Base-by-base conservation (phyloP, 208 protist genomes). In the Acanthamoeba royreba region DNA sequence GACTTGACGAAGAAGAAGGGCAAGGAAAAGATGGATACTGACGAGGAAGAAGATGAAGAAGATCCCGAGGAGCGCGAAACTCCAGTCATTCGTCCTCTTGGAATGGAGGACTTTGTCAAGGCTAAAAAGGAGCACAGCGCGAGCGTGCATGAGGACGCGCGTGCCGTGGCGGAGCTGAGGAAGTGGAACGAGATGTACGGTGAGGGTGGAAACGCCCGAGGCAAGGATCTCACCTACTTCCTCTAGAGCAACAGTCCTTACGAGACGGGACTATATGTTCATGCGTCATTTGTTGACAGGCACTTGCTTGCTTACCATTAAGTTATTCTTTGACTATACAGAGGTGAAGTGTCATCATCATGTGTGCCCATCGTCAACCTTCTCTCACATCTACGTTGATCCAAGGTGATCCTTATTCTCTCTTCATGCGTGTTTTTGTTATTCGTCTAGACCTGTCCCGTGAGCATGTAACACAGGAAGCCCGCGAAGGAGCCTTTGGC, bases 151-250 rank as follows among this genome's bases (percentile, higher is more conserved):
- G 95, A 97, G 72, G 94, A 95, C 81, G 94, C 94, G 4, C 28
- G 55, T 15, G 89, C 95, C 42, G 83, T 96, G 22, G 45, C 63
- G 40, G 94, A 97, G 49, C 43, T 97, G 42, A 53, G 95, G 13
- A 97, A 96, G 61, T 97, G 96, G 96, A 96, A 97, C 81, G 96
- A 97, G 31, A 95, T 95, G 72, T 97, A 96, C 81, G 96, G 96
- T 25, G 96, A 97, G 49, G 92, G 93, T 47, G 93, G 90, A n/a
- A 94, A 53, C 43, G 88, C 63, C 33, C 61, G 55, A 28, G 66
- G 92, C 53, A 66, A 93, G 47, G 61, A 72, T 31, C 92, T 93
- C 40, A 43, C 87, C 61, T 92, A 92, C 61, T 92, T 92, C 61
- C 43, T 92, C 45, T 92, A 81, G 28, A n/a, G n/a, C 19, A 61